phyloP scores from a whole-genome alignment of 75 land plant species.

The Gnetum montanum region DNA sequence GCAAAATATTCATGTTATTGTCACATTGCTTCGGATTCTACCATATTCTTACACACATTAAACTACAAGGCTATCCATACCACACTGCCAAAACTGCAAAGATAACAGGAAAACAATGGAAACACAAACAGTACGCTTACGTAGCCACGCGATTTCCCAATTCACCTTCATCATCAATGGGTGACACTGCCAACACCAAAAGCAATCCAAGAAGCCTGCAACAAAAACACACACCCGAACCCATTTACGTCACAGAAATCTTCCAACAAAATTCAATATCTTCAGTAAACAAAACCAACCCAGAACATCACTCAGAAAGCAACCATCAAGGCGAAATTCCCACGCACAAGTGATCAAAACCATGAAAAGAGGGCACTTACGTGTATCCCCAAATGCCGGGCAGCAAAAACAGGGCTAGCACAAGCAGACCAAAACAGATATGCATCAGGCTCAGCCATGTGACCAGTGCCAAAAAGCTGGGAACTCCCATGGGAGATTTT shows the following conservation, averaged over 20 bases:
- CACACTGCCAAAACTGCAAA: no score
- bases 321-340: neutral
- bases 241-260: neutral
- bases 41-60: no score
- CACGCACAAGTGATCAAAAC: neutral
- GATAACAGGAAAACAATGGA: no score
- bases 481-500: no score
- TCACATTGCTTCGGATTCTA: no score
- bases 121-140: no score
- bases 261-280: neutral
- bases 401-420: conserved; percentile 28
- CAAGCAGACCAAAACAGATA: conserved; percentile 17
- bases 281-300: neutral
- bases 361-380: conserved; percentile 17
- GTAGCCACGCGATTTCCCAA: no score
- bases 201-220: neutral
- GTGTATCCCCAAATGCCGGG: conserved; percentile 13
- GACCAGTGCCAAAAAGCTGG: conserved; percentile 31
- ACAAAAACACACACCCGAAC: neutral
- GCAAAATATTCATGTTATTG: no score
- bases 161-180: no score
- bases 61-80: no score
- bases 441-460: conserved; percentile 51
- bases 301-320: neutral
- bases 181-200: no score